Evolutionary conservation across 495 filamentous ascomycete genomes (phyloP).

Genomic region (Echria macrotheca): DNA sequence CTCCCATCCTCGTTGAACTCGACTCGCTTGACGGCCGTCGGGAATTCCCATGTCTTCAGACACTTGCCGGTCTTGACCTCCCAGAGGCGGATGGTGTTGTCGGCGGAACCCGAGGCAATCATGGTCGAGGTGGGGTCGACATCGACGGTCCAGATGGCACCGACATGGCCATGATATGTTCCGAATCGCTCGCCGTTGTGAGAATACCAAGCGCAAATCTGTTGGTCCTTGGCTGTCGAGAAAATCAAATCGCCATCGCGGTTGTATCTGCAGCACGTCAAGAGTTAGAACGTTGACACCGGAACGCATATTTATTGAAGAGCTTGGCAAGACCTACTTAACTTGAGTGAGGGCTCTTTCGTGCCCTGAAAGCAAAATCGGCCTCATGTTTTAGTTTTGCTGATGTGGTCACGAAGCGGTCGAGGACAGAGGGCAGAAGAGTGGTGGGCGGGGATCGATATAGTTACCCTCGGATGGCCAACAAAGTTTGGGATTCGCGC

Average conservation of each 20-base stretch:
- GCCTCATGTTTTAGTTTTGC: slow-evolving; percentile 62
- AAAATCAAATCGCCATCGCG: slow-evolving; percentile 96
- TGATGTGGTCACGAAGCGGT: slow-evolving; percentile 6
- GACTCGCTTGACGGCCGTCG: slow-evolving; percentile 90
- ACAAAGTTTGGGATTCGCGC: slow-evolving; percentile 1
- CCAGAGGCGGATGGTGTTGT: slow-evolving; percentile 97
- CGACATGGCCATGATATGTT: slow-evolving; percentile 94
- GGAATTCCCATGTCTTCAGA: slow-evolving; percentile 95
- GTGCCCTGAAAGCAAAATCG: slow-evolving; percentile 92
- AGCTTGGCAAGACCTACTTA: slow-evolving; percentile 56
- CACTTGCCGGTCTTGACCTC: slow-evolving; percentile 88
- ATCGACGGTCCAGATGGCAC: slow-evolving; percentile 97
- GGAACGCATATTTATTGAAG: too few species aligned
- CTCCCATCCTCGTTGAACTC: slow-evolving; percentile 93
- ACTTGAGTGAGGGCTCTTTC: slow-evolving; percentile 98
- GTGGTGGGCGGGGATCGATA: slow-evolving; percentile 7
- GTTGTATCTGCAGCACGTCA: slow-evolving; percentile 59
- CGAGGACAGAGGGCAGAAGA: too few species aligned
- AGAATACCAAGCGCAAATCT: slow-evolving; percentile 90
- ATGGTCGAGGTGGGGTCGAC: slow-evolving; percentile 91
- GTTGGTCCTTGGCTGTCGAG: slow-evolving; percentile 94
- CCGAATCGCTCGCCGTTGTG: slow-evolving; percentile 93
- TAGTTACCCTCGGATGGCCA: too few species aligned
- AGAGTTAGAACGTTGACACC: slow-evolving; percentile 11
- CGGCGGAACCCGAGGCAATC: slow-evolving; percentile 90